Base-by-base conservation (phyloP, 2,329 filamentous ascomycete species). In the Alternaria brassicae region DNA sequence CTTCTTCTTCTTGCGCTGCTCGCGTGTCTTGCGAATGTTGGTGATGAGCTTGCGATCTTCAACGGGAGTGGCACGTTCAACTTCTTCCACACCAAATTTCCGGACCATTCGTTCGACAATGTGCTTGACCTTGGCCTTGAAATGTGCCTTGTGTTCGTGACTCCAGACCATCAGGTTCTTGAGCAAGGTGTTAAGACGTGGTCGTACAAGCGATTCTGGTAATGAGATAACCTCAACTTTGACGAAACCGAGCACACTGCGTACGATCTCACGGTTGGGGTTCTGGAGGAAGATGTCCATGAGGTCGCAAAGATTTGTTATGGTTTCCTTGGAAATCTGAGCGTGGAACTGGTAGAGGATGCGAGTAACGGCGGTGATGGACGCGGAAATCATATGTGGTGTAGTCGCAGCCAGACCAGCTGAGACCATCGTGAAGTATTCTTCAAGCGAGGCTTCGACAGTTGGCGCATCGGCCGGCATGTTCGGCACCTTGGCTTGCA, bases 401-500 rank as follows among this genome's bases (percentile, higher is more conserved):
- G 93, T 94, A 70, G 89, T 91, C 56, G 93, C 94, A 2, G 94
- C 95, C 53, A 99, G 86, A 80, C 95, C 95, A 48, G 95, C 95
- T 67, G 92, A 96, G 28, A 98, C 91, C 95, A 99, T 99, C 55
- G 94, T 97, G 81, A 98, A 92, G 80, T 93, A 98, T 78, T 98
- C 95, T 72, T 98, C 94, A 36, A 99, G 86, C 40, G 86, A 93
- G 19, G 95, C 94, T 3, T 86, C 83, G 4, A 90, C 93, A 30
- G 89, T 83, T 2, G 91, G 89, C 0, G 93, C 90, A 76, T 96
- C 89, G 47, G 86, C 81, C 3, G 92, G 86, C 92, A 98, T 97
- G 75, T 94, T 89, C 2, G 92, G 86, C 3, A 97, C 91, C 75
- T 94, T 92, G 68, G 87, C 89, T 78, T 96, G 96, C 70, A 94